phyloP scores from a whole-genome alignment of 495 filamentous ascomycete genomes.

The Talaromyces liani region DNA sequence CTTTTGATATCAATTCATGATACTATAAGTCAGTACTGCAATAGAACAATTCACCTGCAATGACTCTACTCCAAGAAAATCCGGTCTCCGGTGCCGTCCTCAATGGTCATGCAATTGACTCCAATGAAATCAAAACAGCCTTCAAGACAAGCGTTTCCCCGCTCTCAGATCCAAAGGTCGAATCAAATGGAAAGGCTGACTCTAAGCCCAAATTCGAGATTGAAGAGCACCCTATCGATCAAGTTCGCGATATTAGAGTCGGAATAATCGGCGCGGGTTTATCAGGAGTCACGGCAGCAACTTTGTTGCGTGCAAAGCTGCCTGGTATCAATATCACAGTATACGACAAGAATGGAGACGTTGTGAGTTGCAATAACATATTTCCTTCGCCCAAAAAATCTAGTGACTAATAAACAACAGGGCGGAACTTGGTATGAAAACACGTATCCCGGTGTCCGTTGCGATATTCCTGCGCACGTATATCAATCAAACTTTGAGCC shows the following conservation, averaged over 20 bases:
- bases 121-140: not conserved
- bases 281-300: slow-evolving; percentile 40
- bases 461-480: slow-evolving; percentile 64
- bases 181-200: too few species aligned
- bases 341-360: slow-evolving; percentile 49
- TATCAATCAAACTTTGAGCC: slow-evolving; percentile 62
- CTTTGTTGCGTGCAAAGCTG: slow-evolving; percentile 42
- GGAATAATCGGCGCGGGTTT: slow-evolving; percentile 48
- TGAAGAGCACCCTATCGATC: slow-evolving; percentile 35
- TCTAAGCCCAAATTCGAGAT: slow-evolving; percentile 19
- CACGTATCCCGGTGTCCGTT: slow-evolving; percentile 50
- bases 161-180: not conserved
- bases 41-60: not conserved
- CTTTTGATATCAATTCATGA: not conserved
- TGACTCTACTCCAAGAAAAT: not conserved
- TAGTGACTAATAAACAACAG: slow-evolving; percentile 13
- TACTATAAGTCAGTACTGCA: not conserved
- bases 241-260: slow-evolving; percentile 37
- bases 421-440: slow-evolving; percentile 54
- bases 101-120: not conserved
- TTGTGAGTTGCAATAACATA: slow-evolving; percentile 26
- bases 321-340: slow-evolving; percentile 45
- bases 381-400: not conserved
- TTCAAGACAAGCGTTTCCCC: not conserved
- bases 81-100: not conserved